These are phyloP conservation scores for Lyophyllum shimeji DNA, from an alignment of 768 basidiomycete species.

Conservation along the genomic window DNA sequence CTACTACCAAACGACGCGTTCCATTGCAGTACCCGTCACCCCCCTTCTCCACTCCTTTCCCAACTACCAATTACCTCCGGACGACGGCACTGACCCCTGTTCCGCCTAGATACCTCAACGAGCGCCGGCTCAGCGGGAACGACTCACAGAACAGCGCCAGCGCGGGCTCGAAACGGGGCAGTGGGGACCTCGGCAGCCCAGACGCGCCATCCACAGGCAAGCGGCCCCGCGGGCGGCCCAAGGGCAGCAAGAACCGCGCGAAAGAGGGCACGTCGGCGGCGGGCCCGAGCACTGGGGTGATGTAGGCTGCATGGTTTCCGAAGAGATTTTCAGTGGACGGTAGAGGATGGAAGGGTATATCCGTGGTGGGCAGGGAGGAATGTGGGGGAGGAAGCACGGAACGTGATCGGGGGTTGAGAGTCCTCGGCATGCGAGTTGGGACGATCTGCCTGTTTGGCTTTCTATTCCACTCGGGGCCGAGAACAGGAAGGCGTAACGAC, in stretches of 20 bases:
- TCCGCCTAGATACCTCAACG: slow-evolving; percentile 57
- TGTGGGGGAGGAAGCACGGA: neutral
- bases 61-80: neutral
- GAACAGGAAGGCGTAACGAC: neutral
- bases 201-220: slow-evolving; percentile 36
- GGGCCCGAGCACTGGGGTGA: slow-evolving; percentile 1
- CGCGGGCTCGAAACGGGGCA: slow-evolving; percentile 27
- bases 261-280: slow-evolving; percentile 12
- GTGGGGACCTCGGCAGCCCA: slow-evolving; percentile 16
- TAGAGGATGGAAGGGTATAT: neutral
- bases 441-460: neutral
- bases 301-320: slow-evolving; percentile 7
- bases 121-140: slow-evolving; percentile 58
- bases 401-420: neutral
- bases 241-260: slow-evolving; percentile 63
- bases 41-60: neutral
- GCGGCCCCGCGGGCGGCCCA: slow-evolving; percentile 64
- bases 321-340: neutral
- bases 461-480: neutral
- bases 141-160: slow-evolving; percentile 23
- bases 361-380: neutral
- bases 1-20: no score
- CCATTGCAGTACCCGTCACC: no score
- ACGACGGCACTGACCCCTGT: neutral
- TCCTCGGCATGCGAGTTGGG: neutral